Conservation (phyloP, 2,329 filamentous ascomycete genomes). For the Penicillium griseofulvum region DNA sequence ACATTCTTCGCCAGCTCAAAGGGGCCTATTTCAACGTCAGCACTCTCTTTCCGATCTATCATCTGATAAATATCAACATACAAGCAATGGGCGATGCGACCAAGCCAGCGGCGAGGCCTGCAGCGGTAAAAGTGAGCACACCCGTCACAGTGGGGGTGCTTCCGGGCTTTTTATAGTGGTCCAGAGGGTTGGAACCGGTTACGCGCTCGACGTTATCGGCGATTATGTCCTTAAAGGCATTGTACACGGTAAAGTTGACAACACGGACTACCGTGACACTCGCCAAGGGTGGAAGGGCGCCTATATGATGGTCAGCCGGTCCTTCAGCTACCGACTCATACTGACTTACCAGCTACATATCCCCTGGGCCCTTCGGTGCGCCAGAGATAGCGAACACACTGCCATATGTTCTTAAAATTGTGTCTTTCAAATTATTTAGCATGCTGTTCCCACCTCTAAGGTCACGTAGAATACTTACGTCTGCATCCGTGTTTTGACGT, state of each 20-base stretch:
- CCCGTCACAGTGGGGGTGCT: conserved; percentile 43
- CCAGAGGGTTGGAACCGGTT: conserved; percentile 43
- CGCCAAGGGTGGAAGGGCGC: conserved; percentile 45
- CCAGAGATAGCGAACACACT: conserved; percentile 47
- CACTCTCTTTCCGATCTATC: not conserved
- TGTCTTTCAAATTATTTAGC: conserved; percentile 31
- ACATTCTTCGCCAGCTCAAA: conserved; percentile 51
- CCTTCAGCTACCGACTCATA: not conserved
- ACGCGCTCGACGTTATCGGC: conserved; percentile 39
- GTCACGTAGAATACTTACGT: conserved; percentile 35
- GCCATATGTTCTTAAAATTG: conserved; percentile 44
- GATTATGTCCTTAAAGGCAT: conserved; percentile 42
- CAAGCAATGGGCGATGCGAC: conserved; percentile 45
- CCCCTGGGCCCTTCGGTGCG: conserved; percentile 48
- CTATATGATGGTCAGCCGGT: conserved; percentile 24
- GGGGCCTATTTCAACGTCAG: conserved; percentile 34
- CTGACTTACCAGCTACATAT: conserved; percentile 46
- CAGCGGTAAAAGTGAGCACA: conserved; percentile 42
- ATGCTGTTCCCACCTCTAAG: not conserved
- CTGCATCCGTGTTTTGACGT: conserved; percentile 51
- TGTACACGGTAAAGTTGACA: conserved; percentile 48
- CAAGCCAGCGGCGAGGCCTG: conserved; percentile 44
- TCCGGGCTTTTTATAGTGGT: conserved; percentile 42
- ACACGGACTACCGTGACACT: conserved; percentile 48
- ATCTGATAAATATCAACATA: conserved; percentile 26